Base-by-base conservation (phyloP, 805 yeast genomes). In the Lipomyces spencermartinsiae region DNA sequence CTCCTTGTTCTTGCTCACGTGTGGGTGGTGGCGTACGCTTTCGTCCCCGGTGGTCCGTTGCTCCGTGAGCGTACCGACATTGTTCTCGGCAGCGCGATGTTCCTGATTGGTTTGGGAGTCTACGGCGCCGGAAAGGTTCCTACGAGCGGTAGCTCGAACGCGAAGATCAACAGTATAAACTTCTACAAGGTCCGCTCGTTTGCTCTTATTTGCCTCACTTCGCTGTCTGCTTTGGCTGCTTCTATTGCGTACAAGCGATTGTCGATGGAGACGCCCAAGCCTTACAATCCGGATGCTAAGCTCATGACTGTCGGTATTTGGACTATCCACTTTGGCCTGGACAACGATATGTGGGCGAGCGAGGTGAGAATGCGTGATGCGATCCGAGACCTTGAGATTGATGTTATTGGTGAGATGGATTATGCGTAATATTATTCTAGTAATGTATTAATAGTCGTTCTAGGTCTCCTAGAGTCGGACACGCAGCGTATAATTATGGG, bases 11-110 rank as follows among this genome's bases (percentile, higher is more conserved):
- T 95, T 69, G 96, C 90, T 4, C 94, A 93, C 78, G 97, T 94
- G 61, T 94, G 98, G 98, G 89, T 90, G 56, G 98, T 95, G 58
- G 99, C 99, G 0, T 95, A 95, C 78, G 98, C 99, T 0, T 95
- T 95, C 80, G 99, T 95, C 59, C 99, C 99, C 10, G 93, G 92
- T 68, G 99, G 99, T 8, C 89, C 89, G 76, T 69, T 90, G 29
- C 82, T 95, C 62, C 86, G 99, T 76, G 99, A 95, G 79, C 86
- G 97, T 77, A 89, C 95, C 0, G 97, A 92, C 77, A 78, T 90
- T 58, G 85, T 95, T 1, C 78, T 93, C 57, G 84, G 84, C 5
- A 69, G 80, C 8, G 86, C 95, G 16, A 86, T 88, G 58, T 71
- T 78, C 0, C 76, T 84, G 58, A 79, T 92, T 33, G 83, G 85